A percentile compares a stretch with the other conserved stretches of the same genome.
phyloP scores from a whole-genome alignment of 345 rosid species.

The Erodium maritimum region DNA sequence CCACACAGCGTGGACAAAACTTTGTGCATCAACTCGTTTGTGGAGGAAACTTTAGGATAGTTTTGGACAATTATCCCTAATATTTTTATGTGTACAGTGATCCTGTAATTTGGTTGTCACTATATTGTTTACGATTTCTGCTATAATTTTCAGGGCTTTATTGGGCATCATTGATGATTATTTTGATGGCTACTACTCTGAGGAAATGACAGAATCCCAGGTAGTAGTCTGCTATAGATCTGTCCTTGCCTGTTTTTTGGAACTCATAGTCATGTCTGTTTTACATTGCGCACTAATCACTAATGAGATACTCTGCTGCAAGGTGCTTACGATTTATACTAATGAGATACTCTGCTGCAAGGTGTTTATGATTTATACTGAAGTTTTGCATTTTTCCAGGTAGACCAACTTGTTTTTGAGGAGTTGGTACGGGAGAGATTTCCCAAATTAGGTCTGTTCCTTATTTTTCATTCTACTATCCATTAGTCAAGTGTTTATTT shows the following conservation, averaged over 20 bases:
- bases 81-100: not conserved
- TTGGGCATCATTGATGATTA: slow-evolving; percentile 86
- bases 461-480: not conserved
- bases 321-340: too few relatives aligned
- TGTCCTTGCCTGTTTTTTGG: too few relatives aligned
- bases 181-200: slow-evolving; percentile 93
- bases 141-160: slow-evolving; percentile 52
- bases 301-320: too few relatives aligned
- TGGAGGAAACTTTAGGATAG: too few relatives aligned
- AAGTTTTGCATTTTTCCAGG: slow-evolving; percentile 25
- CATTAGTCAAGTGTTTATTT: not conserved
- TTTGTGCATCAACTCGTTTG: too few relatives aligned
- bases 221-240: slow-evolving; percentile 22
- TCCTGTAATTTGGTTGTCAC: not conserved
- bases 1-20: too few relatives aligned
- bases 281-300: too few relatives aligned
- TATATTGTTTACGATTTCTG: not conserved
- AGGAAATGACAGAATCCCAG: slow-evolving; percentile 99
- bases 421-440: slow-evolving; percentile 94
- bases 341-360: not conserved
- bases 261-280: too few relatives aligned
- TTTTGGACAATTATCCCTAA: too few relatives aligned
- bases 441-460: slow-evolving; percentile 80
- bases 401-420: slow-evolving; percentile 93
- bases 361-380: not conserved